Conservation (phyloP, 129 eudicot genomes). For the Ambrosia artemisiifolia region DNA sequence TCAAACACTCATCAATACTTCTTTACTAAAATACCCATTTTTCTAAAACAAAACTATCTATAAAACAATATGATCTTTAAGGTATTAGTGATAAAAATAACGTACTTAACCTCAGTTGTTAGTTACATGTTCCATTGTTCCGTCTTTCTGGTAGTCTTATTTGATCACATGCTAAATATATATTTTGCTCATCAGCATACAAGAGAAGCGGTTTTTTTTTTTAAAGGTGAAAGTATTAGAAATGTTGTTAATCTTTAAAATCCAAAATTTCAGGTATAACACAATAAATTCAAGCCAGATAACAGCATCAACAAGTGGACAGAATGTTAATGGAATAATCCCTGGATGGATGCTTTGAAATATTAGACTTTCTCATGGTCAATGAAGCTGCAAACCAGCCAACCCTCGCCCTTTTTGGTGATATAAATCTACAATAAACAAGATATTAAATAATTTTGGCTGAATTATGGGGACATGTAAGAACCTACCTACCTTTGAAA, state of each 20-base stretch:
- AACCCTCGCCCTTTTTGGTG: constrained; percentile 30
- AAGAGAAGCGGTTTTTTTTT: too few species aligned
- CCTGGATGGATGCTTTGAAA: constrained; percentile 96
- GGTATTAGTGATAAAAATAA: too few species aligned
- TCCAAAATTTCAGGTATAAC: constrained; percentile 48
- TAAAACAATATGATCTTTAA: too few species aligned
- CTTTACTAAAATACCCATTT: too few species aligned
- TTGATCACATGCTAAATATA: too few species aligned
- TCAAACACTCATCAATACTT: too few species aligned
- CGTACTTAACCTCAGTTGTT: too few species aligned
- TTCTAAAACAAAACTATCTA: too few species aligned
- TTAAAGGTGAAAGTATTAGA: too few species aligned
- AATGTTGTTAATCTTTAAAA: neutral
- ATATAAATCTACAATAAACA: constrained; percentile 29
- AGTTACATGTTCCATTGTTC: too few species aligned
- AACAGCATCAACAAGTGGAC: constrained; percentile 49
- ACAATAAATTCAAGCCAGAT: constrained; percentile 61
- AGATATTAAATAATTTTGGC: constrained; percentile 28
- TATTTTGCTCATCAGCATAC: too few species aligned
- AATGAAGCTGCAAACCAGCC: constrained; percentile 29
- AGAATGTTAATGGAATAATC: constrained; percentile 65
- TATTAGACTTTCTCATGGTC: constrained; percentile 16
- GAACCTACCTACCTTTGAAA: constrained; percentile 28
- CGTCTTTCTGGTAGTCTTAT: too few species aligned
- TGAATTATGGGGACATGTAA: constrained; percentile 33